phyloP scores from a whole-genome alignment of 2,329 filamentous ascomycete species.

The Coniochaeta sp. region DNA sequence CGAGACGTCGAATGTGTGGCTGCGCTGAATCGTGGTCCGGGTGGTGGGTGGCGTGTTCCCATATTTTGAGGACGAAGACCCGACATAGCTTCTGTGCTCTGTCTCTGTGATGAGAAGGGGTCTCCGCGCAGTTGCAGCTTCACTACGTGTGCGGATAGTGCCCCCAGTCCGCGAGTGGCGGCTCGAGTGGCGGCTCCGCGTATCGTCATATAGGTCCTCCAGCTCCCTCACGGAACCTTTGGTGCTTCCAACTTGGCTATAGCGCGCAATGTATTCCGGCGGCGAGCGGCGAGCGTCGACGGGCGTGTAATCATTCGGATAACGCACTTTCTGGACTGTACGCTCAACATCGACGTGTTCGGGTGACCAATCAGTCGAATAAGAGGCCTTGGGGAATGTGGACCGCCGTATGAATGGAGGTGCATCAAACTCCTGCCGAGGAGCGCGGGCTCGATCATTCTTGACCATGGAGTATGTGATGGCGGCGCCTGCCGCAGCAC shows the following conservation, averaged over 20 bases:
- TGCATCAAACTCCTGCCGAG: conserved; percentile 31
- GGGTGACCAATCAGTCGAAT: conserved; percentile 18
- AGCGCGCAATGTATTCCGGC: conserved; percentile 26
- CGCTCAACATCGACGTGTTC: conserved; percentile 29
- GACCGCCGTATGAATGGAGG: conserved; percentile 33
- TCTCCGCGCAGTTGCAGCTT: conserved; percentile 23
- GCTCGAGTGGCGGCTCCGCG: conserved; percentile 30
- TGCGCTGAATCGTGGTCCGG: conserved; percentile 18
- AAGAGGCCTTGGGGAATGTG: conserved; percentile 33
- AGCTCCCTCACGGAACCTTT: conserved; percentile 15
- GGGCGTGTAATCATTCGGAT: conserved; percentile 24
- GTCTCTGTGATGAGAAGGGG: conserved; percentile 31
- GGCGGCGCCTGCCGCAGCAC: conserved; percentile 72
- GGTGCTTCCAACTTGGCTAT: conserved; percentile 21
- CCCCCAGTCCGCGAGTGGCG: conserved; percentile 22
- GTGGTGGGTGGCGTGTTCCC: not conserved
- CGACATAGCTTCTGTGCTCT: conserved; percentile 32
- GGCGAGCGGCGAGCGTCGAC: conserved; percentile 23
- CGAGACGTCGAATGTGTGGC: conserved; percentile 21
- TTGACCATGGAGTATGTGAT: conserved; percentile 64
- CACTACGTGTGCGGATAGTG: conserved; percentile 31
- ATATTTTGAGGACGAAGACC: conserved; percentile 26
- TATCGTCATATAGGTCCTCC: conserved; percentile 31
- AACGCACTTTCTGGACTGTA: conserved; percentile 28
- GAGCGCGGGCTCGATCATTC: conserved; percentile 38